Evolutionary conservation across 1,139 yeast species (phyloP), one percentile per base, ranked within the genome.

Genomic region (Debaryomycetaceae sp.): DNA sequence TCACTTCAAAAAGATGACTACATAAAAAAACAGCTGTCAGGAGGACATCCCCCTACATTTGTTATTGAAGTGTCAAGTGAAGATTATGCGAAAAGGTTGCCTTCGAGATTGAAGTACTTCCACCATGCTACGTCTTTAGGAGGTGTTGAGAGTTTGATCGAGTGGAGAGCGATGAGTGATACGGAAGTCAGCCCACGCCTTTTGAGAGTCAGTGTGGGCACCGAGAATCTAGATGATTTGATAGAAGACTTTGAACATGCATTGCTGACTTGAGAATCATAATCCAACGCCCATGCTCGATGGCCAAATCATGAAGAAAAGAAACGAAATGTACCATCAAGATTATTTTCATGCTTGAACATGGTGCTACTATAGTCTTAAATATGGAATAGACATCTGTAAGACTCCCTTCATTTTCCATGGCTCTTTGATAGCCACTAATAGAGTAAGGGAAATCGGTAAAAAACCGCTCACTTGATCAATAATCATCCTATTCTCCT

Each of bases 91-190:
- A 78, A 75, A 51, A 45, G 54, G 2, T 69, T 91, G 11, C 96
- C 97, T 4, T 71, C 84, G 1, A 79, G 75, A 50, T 70, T 90
- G 48, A 78, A 82, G 53, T 77, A 78, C 50, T 89, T 90, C 68
- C 83, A 83, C 50, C 97, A 91, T 65, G 96, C 97, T 2, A 90
- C 97, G 0, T 87, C 96, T 5, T 72, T 91, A 29, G 97, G 97
- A 36, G 96, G 97, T n/a, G 88, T 87, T 6, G 97, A 91, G 62
- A 86, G 95, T 45, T 72, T 90, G 55, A 81, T 90, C 48, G 97
- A 91, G 64, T 89, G 97, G 96, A 79, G 97, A 58, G 84, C 89
- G 1, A 60, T 90, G 66, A 76, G 87, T 41, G 97, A 89, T 58
- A 61, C 75, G 1, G 56, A 66, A 3, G 83, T 82, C 11, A 67